Percentiles rank a stretch among this genome's conserved stretches.
Evolutionary conservation across 371 early-diverging fungal genomes (phyloP).

Genomic region (Mortierella sp.): DNA sequence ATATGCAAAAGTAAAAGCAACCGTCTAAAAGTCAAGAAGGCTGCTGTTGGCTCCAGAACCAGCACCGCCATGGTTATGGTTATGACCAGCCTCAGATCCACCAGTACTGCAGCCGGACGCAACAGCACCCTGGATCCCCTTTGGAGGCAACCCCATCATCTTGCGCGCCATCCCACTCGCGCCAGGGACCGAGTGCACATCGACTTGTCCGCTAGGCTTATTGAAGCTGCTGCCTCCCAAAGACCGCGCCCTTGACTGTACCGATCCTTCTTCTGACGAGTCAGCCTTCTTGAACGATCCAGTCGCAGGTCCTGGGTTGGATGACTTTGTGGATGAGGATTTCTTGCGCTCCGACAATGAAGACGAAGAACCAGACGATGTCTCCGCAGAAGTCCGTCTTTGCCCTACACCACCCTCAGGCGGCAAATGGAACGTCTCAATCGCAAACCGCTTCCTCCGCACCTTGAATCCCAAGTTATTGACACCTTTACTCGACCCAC

Average conservation of each 20-base stretch:
- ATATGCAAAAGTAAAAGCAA: not conserved
- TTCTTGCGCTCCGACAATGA: constrained; percentile 38
- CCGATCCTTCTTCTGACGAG: not conserved
- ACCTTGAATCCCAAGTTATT: constrained; percentile 89
- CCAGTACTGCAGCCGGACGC: constrained; percentile 36
- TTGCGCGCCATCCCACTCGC: constrained; percentile 55
- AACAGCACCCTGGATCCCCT: constrained; percentile 49
- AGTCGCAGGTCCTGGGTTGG: constrained; percentile 7
- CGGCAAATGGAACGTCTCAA: constrained; percentile 94
- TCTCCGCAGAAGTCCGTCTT: constrained; percentile 66
- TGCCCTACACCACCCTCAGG: constrained; percentile 90
- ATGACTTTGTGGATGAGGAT: constrained; percentile 16
- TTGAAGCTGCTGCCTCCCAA: constrained; percentile 8
- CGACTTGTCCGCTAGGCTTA: constrained; percentile 21
- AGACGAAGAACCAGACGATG: constrained; percentile 27
- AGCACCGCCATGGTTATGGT: constrained; percentile 23
- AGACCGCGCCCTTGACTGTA: constrained; percentile 9
- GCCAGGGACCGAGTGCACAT: constrained; percentile 51
- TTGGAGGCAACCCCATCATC: constrained; percentile 56
- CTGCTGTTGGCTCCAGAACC: constrained; percentile 25
- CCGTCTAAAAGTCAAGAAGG: constrained; percentile 33
- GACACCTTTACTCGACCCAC: constrained; percentile 59
- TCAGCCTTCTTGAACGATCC: constrained; percentile 15
- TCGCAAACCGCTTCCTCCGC: constrained; percentile 88
- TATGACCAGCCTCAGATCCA: constrained; percentile 28